Conservation (phyloP, 805 yeast genomes). For the Metschnikowia chrysomelidarum region DNA sequence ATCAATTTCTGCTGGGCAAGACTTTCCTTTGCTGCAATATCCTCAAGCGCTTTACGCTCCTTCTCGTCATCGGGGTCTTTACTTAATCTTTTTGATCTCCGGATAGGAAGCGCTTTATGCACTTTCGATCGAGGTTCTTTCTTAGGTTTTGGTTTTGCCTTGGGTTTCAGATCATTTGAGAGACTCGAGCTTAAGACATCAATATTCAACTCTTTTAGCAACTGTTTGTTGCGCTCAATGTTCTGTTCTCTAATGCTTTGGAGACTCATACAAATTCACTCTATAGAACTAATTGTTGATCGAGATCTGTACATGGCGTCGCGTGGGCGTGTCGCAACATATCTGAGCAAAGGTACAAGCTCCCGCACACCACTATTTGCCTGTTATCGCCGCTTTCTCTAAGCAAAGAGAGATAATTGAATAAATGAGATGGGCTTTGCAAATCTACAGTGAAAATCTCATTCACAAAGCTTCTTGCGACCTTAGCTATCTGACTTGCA, state of each 20-base stretch:
- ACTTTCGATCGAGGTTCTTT: conserved; percentile 16
- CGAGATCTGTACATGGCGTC: conserved; percentile 6
- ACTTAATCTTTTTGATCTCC: conserved; percentile 77
- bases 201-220: conserved; percentile 68
- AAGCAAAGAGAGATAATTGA: conserved; percentile 10
- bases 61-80: conserved; percentile 42
- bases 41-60: conserved; percentile 31
- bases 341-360: conserved; percentile 42
- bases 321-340: conserved; percentile 25
- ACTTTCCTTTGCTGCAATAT: conserved; percentile 39
- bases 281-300: too few species aligned
- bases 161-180: conserved; percentile 38
- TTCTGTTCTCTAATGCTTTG: conserved; percentile 44
- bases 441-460: conserved; percentile 13
- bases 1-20: conserved; percentile 9
- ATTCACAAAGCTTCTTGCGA: conserved; percentile 24
- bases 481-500: conserved; percentile 28
- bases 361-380: conserved; percentile 40
- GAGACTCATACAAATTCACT: too few species aligned
- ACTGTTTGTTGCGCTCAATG: conserved; percentile 78
- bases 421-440: conserved; percentile 2
- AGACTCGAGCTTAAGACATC: conserved; percentile 52
- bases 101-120: conserved; percentile 46
- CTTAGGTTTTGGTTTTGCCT: conserved; percentile 19
- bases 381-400: conserved; percentile 24